Base-by-base conservation (phyloP, 129 eudicot genomes). In the Flaveria bidentis region DNA sequence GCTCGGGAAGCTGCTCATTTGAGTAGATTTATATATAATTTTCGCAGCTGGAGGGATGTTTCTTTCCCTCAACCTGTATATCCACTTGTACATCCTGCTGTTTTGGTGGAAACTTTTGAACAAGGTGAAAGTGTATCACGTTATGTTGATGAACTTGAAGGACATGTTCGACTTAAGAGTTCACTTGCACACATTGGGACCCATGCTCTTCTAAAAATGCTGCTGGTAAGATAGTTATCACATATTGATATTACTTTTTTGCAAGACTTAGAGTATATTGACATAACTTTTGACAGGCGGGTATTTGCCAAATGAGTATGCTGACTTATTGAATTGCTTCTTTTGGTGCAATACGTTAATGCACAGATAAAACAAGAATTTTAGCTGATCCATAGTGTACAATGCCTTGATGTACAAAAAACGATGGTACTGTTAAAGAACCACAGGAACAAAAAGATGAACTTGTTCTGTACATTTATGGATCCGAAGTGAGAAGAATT, bases 1-100 rank as follows among this genome's bases (percentile, higher is more conserved):
- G 96, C 96, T 5, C 85, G 98, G 26, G 98, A 93, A 82, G 98
- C 97, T 78, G 96, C 98, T 50, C 96, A 93, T 76, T 82, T 93
- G 87, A 93, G 93, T 78, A 87, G 98, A 22, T 93, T 93, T 66
- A 88, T 88, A 10, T 93, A 93, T 79, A 93, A 93, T 70, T 93
- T 93, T 56, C 87, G 98, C 5, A 88, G 91, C 39, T 93, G 96
- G 95, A 93, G 79, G 76, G 88, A 93, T 68, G 98, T 93, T 66
- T 93, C 98, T 7, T 93, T 93, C 63, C 97, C 98, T 15, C 90
- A 88, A 79, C 98, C 98, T 60, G 89, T 93, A 11, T 93, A 93
- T 85, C 97, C 97, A 1, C 84, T 93, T 49, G 98, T 93, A 13
- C 97, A 90, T 87, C 97, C 98, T 9, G 95, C 94, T 10, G 98